Conservation (phyloP, 768 basidiomycete genomes). For the Tylopilus sp. region DNA sequence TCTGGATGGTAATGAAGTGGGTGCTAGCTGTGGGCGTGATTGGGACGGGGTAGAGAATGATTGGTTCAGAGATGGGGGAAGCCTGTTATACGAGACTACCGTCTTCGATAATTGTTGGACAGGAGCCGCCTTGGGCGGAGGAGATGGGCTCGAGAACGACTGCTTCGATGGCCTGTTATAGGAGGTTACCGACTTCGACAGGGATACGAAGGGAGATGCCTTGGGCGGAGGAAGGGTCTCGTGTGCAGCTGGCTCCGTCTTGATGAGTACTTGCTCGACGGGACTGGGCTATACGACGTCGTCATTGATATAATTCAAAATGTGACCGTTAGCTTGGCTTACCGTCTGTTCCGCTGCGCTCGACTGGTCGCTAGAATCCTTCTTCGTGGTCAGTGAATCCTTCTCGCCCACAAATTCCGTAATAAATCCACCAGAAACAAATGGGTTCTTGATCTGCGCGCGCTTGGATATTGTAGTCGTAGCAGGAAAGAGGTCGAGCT, state of each 20-base stretch:
- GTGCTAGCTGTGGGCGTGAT: slow-evolving; percentile 6
- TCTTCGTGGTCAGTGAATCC: slow-evolving; percentile 19
- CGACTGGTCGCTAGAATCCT: slow-evolving; percentile 18
- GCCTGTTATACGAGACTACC: slow-evolving; percentile 11
- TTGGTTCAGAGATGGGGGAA: slow-evolving; percentile 3
- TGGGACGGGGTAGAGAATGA: slow-evolving; percentile 14
- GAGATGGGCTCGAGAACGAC: no score
- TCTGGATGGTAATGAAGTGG: slow-evolving; percentile 15
- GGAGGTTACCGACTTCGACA: slow-evolving; percentile 8
- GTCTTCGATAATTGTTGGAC: slow-evolving; percentile 7
- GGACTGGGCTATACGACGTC: slow-evolving; percentile 13
- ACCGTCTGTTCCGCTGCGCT: slow-evolving; percentile 15
- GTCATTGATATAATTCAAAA: neutral
- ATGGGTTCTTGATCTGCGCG: slow-evolving; percentile 36
- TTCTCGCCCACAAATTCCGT: slow-evolving; percentile 40
- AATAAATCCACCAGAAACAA: slow-evolving; percentile 49
- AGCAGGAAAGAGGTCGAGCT: slow-evolving; percentile 1
- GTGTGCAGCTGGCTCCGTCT: slow-evolving; percentile 13
- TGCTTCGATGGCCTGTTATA: slow-evolving; percentile 11
- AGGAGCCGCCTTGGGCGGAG: slow-evolving; percentile 11
- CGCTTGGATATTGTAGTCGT: slow-evolving; percentile 13
- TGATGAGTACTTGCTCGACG: slow-evolving; percentile 15
- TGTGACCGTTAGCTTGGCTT: neutral
- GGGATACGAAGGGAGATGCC: slow-evolving; percentile 8
- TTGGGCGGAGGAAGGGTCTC: slow-evolving; percentile 14